Evolutionary conservation across 73 alveolate genomes (phyloP), one percentile per base, ranked within the genome.

Genomic region (Breviolum minutum): DNA sequence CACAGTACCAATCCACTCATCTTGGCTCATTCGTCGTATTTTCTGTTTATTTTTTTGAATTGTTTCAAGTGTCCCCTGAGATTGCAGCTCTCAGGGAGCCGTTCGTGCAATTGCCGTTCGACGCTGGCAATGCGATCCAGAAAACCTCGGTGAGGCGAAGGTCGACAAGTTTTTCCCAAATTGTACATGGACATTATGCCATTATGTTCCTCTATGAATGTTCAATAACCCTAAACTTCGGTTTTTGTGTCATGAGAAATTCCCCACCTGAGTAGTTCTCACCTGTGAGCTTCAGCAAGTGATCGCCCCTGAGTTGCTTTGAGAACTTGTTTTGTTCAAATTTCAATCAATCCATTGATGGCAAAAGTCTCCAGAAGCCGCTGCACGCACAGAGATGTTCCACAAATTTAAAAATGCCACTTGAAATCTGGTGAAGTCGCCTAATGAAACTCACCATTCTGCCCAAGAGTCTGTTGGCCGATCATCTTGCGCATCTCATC

Each of bases 401-500:
- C 3, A 40, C 54, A 40, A 40, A 40, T 40, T 40, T 40, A 40
- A 2, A 40, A 40, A 40, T 40, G 3, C 0, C 54, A 40, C 54
- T 40, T 40, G 54, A 40, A 0, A 40, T 40, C 19, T 81, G 10
- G 11, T 32, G 66, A 54, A 10, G 77, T 17, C n/a, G 77, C 77
- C 77, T 1, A 68, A 68, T 17, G 24, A 22, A 68, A 68, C 24
- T 68, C 77, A 2, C 90, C 0, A 7, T 27, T 10, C 40, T 10
- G 32, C 70, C 70, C 27, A 48, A 32, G 88, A 32, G 17, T 32
- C 92, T 83, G 92, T 27, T 83, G 92, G 92, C 92, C 74, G n/a
- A 83, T 61, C 74, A 83, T 83, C n/a, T n/a, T 54, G n/a, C 92
- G 92, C 92, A 83, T 83, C 92, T 83, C 92, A 73, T 83, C 92